Evolutionary conservation across 2,329 filamentous ascomycete genomes (phyloP).

Genomic region (Colletotrichum tamarilloi): DNA sequence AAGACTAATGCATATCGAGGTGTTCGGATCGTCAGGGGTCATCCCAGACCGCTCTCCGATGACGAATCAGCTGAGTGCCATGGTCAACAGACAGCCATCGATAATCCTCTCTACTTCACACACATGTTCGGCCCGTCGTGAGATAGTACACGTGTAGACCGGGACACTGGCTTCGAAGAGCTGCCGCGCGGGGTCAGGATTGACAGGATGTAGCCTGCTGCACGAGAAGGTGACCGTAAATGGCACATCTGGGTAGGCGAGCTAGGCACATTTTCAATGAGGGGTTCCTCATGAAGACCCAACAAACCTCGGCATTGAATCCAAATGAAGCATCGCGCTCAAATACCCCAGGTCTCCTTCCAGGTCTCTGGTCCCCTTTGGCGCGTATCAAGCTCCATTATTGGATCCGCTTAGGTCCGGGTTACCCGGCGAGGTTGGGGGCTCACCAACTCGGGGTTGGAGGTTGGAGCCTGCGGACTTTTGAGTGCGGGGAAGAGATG

Average conservation of each 20-base stretch:
- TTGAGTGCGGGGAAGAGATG: not conserved
- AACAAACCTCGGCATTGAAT: constrained; percentile 20
- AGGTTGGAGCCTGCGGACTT: not conserved
- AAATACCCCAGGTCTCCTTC: not conserved
- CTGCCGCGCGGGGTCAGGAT: constrained; percentile 6
- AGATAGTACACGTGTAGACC: not conserved
- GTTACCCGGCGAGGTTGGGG: constrained; percentile 10
- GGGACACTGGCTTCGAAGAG: not conserved
- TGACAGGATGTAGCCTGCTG: not conserved
- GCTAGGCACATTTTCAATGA: not conserved
- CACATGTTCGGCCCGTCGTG: not conserved
- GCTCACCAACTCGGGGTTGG: not conserved
- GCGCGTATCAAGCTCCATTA: not conserved
- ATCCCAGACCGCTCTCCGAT: not conserved
- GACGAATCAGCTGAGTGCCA: not conserved
- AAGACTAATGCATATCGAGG: not conserved
- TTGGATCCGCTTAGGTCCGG: constrained; percentile 16
- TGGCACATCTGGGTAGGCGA: not conserved
- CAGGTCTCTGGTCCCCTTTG: not conserved
- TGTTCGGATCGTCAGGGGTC: constrained; percentile 12
- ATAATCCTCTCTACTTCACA: not conserved
- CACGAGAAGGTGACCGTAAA: constrained; percentile 10
- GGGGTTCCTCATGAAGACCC: not conserved
- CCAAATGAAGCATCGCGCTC: constrained; percentile 18
- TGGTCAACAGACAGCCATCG: not conserved